Evolutionary conservation across 495 filamentous ascomycete genomes (phyloP).

Genomic region (Neohortaea acidophila): DNA sequence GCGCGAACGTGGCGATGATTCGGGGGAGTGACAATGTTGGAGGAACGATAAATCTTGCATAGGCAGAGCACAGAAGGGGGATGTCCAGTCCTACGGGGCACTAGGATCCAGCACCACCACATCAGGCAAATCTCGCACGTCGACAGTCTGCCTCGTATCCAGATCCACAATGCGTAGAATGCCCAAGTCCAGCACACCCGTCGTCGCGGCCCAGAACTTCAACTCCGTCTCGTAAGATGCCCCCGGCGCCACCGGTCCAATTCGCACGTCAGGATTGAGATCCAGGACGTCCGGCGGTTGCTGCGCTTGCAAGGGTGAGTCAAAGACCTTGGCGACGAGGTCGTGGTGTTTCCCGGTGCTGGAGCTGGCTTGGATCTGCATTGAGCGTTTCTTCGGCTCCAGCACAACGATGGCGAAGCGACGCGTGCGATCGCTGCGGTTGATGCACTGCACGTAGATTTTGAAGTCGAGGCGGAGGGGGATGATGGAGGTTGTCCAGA

Average conservation of each 20-base stretch:
- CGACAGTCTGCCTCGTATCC: conserved; percentile 62
- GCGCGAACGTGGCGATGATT: too few relatives aligned
- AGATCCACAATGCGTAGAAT: conserved; percentile 71
- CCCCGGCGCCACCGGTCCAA: conserved; percentile 48
- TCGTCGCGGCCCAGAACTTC: conserved; percentile 59
- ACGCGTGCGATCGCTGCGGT: conserved; percentile 3
- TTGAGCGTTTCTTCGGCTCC: conserved; percentile 1
- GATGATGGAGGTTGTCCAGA: conserved; percentile 3
- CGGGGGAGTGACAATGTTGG: too few relatives aligned
- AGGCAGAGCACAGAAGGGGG: too few relatives aligned
- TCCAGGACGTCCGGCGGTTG: conserved; percentile 63
- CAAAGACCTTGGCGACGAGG: too few relatives aligned
- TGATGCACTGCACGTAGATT: conserved; percentile 11
- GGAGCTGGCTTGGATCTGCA: too few relatives aligned
- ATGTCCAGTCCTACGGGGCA: not conserved
- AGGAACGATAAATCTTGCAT: too few relatives aligned
- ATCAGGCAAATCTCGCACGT: conserved; percentile 66
- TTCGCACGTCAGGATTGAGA: conserved; percentile 65
- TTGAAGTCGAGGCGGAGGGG: not conserved
- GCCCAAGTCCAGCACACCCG: conserved; percentile 63
- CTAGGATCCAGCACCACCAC: conserved; percentile 30
- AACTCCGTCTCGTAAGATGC: conserved; percentile 71
- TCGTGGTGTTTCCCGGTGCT: too few relatives aligned
- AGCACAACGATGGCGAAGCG: conserved; percentile 4
- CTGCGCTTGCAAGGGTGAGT: conserved; percentile 18